phyloP scores from a whole-genome alignment of 345 rosid genomes.

The Aquilaria yunnanensis region DNA sequence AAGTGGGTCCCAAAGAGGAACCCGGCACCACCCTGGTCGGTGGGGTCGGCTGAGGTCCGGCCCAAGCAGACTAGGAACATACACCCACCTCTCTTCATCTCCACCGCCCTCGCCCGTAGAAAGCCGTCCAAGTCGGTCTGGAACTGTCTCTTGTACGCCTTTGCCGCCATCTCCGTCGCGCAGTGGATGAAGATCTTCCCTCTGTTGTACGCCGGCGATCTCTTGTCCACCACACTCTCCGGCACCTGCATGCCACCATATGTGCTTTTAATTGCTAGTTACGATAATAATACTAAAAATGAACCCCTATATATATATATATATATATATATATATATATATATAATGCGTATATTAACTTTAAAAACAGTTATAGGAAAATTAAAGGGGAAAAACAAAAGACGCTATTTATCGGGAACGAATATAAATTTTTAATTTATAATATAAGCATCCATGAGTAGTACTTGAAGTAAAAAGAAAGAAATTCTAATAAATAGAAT shows the following conservation, averaged over 20 bases:
- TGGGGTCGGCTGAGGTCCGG: constrained; percentile 74
- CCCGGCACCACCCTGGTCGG: constrained; percentile 97
- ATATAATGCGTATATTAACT: too few relatives aligned
- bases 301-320: not conserved
- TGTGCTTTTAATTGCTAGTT: not conserved
- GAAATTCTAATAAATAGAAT: not conserved
- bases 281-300: not conserved
- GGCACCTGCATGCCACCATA: constrained; percentile 47
- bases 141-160: constrained; percentile 70
- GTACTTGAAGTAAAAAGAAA: too few relatives aligned
- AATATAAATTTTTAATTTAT: not conserved
- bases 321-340: too few relatives aligned
- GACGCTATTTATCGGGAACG: constrained; percentile 10
- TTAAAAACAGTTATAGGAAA: too few relatives aligned
- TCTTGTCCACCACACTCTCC: constrained; percentile 60
- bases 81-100: constrained; percentile 80
- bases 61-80: constrained; percentile 95
- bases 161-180: constrained; percentile 45
- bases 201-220: constrained; percentile 67
- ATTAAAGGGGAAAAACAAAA: too few relatives aligned
- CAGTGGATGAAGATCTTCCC: constrained; percentile 85
- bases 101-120: constrained; percentile 60
- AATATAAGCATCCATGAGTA: too few relatives aligned
- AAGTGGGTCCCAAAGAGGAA: constrained; percentile 94
- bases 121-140: constrained; percentile 70